These are phyloP conservation scores for Sarocladiaceae sp. DNA, from an alignment of 2,329 filamentous ascomycete species.

Conservation along the genomic window DNA sequence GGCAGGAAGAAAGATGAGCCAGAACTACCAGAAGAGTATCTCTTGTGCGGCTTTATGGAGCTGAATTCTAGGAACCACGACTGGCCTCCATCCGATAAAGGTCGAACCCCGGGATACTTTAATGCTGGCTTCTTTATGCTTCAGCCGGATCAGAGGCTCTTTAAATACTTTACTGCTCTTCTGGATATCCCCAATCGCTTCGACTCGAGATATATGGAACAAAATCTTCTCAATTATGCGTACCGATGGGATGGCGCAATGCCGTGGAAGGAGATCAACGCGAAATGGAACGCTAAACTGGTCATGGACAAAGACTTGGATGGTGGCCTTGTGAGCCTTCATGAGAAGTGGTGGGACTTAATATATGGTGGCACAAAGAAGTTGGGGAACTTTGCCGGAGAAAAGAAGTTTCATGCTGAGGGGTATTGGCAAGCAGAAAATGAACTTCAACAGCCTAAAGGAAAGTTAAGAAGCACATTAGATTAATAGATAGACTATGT, in stretches of 20 bases:
- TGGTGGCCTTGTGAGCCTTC: conserved; percentile 5
- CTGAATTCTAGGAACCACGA: neutral
- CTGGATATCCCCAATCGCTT: conserved; percentile 3
- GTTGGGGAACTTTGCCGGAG: neutral
- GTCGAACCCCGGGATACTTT: neutral
- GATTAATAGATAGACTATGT: too few species aligned
- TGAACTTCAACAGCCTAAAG: too few species aligned
- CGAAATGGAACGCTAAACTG: conserved; percentile 6
- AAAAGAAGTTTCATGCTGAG: conserved; percentile 4
- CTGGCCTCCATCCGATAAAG: conserved; percentile 1
- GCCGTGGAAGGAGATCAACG: conserved; percentile 6
- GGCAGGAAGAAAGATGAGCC: conserved; percentile 8
- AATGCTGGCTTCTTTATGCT: conserved; percentile 11
- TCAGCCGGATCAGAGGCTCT: conserved; percentile 6
- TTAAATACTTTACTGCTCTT: conserved; percentile 6
- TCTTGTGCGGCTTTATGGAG: conserved; percentile 1
- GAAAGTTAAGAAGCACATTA: too few species aligned
- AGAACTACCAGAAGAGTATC: conserved; percentile 7
- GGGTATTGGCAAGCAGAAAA: conserved; percentile 9
- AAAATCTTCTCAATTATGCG: conserved; percentile 11
- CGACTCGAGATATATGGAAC: conserved; percentile 5
- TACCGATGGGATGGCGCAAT: conserved; percentile 11
- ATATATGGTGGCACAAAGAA: neutral
- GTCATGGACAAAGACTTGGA: neutral
- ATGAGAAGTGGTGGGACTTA: conserved; percentile 8